A percentile compares a stretch with the other conserved stretches of the same genome.
Evolutionary conservation across 257 asterid species (phyloP).

Genomic region (Solanum appendiculatum): DNA sequence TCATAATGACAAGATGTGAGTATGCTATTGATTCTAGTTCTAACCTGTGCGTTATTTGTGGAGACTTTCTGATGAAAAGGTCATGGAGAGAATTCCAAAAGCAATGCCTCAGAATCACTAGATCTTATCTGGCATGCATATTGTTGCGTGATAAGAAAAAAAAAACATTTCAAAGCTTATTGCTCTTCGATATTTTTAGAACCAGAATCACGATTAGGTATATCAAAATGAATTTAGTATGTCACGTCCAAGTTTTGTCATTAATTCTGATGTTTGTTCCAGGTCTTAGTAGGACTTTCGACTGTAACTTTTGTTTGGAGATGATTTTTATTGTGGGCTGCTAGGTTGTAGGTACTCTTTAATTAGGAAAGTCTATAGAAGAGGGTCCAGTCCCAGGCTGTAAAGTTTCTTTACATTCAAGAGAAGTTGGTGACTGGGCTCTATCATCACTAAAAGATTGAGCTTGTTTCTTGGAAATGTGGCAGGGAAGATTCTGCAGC

Average conservation of each 20-base stretch:
- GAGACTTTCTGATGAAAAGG: neutral
- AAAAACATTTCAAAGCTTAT: neutral
- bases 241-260: neutral
- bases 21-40: neutral
- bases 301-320: neutral
- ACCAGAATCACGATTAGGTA: neutral
- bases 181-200: neutral
- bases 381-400: neutral
- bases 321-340: neutral
- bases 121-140: neutral
- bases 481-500: neutral
- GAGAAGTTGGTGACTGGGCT: neutral
- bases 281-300: neutral
- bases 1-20: neutral
- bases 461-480: neutral
- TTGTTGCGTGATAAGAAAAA: neutral
- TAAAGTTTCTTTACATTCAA: neutral
- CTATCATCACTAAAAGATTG: neutral
- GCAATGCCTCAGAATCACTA: neutral
- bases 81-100: neutral
- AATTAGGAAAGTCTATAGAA: neutral
- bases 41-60: neutral
- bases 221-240: neutral
- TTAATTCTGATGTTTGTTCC: neutral
- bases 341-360: neutral